These are phyloP conservation scores for Euryodendron excelsum DNA, from an alignment of 148 eudicot genomes.

Conservation along the genomic window DNA sequence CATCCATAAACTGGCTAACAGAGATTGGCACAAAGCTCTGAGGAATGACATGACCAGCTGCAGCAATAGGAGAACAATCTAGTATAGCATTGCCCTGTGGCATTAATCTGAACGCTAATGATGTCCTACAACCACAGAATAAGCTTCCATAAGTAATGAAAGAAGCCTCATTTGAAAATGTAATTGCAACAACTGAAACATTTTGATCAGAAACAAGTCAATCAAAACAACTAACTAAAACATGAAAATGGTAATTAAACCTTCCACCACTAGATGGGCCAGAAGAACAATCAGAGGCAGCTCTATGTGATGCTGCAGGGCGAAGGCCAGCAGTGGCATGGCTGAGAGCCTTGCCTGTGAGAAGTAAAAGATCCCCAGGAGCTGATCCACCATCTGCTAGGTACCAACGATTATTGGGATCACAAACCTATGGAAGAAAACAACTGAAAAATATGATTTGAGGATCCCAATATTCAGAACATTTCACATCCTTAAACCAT, in stretches of 20 bases:
- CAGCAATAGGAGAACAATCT: constrained; percentile 67
- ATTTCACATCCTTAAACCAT: not conserved
- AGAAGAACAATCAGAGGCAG: constrained; percentile 44
- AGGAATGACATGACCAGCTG: constrained; percentile 89
- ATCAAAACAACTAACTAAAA: not conserved
- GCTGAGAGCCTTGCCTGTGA: constrained; percentile 87
- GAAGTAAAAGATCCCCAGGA: constrained; percentile 67
- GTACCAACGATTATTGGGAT: constrained; percentile 91
- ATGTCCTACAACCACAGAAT: constrained; percentile 54
- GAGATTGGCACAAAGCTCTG: constrained; percentile 76
- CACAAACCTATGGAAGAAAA: constrained; percentile 63
- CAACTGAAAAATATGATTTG: constrained; percentile 23
- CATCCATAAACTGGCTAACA: constrained; percentile 94
- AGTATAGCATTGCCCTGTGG: constrained; percentile 82
- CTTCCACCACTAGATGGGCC: constrained; percentile 53
- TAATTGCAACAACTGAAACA: not conserved
- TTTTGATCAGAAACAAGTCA: constrained; percentile 8
- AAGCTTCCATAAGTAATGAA: constrained; percentile 12
- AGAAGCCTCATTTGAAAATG: not conserved
- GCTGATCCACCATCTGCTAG: constrained; percentile 67
- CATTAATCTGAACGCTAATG: constrained; percentile 79
- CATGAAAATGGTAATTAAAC: constrained; percentile 30
- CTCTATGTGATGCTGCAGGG: constrained; percentile 73
- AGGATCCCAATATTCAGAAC: constrained; percentile 6
- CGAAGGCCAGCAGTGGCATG: constrained; percentile 91